phyloP scores from a whole-genome alignment of 345 rosid species.

The Eucalyptus erythrocorys region DNA sequence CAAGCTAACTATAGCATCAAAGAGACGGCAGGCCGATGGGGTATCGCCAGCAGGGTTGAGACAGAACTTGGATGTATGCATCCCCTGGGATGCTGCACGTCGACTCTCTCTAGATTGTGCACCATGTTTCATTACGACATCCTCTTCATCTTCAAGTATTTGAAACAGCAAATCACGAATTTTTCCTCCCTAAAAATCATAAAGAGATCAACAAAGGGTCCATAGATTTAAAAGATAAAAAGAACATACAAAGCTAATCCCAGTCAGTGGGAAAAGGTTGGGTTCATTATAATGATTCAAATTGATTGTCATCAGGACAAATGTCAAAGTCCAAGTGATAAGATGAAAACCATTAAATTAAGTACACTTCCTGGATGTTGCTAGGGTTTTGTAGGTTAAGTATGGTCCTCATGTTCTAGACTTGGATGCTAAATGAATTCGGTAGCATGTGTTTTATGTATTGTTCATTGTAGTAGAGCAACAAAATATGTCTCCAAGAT shows the following conservation, averaged over 20 bases:
- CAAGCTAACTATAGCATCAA: conserved; percentile 96
- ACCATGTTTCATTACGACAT: conserved; percentile 82
- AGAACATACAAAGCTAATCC: not conserved
- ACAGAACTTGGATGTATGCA: conserved; percentile 97
- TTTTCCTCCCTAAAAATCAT: conserved; percentile 65
- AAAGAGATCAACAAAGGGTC: not conserved
- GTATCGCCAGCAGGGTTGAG: conserved; percentile 98
- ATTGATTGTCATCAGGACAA: not conserved
- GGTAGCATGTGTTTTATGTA: not conserved
- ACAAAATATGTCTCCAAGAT: not conserved
- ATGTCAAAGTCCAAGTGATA: not conserved
- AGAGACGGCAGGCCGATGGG: conserved; percentile 95
- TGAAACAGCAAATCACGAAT: conserved; percentile 89
- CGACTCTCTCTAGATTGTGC: conserved; percentile 93
- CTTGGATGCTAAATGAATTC: not conserved
- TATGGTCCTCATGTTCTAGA: not conserved
- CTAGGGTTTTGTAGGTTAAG: not conserved
- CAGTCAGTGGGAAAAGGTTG: not conserved
- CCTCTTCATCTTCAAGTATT: conserved; percentile 70
- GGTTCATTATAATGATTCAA: not conserved
- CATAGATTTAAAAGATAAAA: not conserved
- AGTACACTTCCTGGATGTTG: not conserved
- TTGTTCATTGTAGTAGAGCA: not conserved
- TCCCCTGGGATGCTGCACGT: conserved; percentile 80
- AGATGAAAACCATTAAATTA: not conserved